Conservation (phyloP, 169 alveolate genomes). For the Plasmodium fragile region DNA sequence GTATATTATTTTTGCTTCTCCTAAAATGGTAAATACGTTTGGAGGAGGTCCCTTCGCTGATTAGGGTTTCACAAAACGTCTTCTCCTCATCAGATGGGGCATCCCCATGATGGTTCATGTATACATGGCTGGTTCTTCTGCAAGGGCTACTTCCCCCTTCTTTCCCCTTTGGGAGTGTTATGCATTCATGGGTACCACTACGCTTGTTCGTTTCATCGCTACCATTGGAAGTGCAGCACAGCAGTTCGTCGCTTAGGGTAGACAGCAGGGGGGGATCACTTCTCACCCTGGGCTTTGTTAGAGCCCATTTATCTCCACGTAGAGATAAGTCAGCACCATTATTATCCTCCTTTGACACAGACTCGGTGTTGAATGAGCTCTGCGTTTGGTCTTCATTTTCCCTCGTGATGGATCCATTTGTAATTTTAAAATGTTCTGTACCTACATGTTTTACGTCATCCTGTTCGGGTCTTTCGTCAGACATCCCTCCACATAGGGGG, state of each 20-base stretch:
- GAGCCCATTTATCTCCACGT: background rate
- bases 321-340: background rate
- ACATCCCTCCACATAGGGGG: background rate
- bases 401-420: background rate
- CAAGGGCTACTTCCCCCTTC: background rate
- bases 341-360: background rate
- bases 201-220: constrained; percentile 5
- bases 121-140: background rate
- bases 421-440: background rate
- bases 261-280: background rate
- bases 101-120: background rate
- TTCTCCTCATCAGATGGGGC: background rate
- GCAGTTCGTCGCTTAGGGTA: background rate
- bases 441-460: background rate
- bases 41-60: background rate
- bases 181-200: background rate
- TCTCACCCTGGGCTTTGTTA: background rate
- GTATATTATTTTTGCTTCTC: background rate
- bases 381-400: background rate
- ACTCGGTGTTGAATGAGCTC: background rate
- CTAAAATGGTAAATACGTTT: background rate
- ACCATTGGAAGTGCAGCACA: background rate
- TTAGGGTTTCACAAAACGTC: background rate
- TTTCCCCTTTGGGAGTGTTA: background rate
- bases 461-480: background rate